Evolutionary conservation across 2,329 filamentous ascomycete genomes (phyloP).

Genomic region (Claviceps africana): DNA sequence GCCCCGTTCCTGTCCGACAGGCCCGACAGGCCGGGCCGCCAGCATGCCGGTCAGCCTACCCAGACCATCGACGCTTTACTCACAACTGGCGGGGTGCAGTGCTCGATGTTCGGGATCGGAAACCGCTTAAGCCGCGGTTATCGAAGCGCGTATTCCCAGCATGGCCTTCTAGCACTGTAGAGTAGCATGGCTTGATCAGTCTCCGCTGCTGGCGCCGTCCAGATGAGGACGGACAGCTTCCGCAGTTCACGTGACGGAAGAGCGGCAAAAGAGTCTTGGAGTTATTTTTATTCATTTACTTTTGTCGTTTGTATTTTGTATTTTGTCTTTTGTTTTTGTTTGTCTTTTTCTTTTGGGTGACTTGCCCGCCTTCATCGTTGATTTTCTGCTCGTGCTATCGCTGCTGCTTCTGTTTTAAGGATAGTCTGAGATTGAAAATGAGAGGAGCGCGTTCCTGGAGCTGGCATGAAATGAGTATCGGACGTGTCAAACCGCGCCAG

Average conservation of each 20-base stretch:
- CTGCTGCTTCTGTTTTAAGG: neutral
- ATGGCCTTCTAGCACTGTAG: neutral
- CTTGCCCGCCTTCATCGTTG: neutral
- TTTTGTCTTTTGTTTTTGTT: neutral
- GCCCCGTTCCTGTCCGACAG: neutral
- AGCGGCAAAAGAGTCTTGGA: too few relatives aligned
- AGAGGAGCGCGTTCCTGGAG: neutral
- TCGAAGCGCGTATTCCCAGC: neutral
- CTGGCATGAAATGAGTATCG: constrained; percentile 3
- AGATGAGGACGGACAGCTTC: neutral
- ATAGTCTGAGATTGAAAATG: neutral
- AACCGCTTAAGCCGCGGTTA: neutral
- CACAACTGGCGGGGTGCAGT: neutral
- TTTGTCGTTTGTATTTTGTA: neutral
- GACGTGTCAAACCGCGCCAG: constrained; percentile 2
- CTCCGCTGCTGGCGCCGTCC: neutral
- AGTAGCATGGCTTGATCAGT: neutral
- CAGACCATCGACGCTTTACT: neutral
- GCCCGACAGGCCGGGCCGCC: neutral
- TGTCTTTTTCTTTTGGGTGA: too few relatives aligned
- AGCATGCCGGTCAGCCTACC: neutral
- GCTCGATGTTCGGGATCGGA: neutral
- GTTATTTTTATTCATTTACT: too few relatives aligned
- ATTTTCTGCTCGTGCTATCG: neutral
- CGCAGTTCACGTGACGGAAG: too few relatives aligned